Conservation (phyloP, 1,139 yeast species). For the Hanseniaspora uvarum region DNA sequence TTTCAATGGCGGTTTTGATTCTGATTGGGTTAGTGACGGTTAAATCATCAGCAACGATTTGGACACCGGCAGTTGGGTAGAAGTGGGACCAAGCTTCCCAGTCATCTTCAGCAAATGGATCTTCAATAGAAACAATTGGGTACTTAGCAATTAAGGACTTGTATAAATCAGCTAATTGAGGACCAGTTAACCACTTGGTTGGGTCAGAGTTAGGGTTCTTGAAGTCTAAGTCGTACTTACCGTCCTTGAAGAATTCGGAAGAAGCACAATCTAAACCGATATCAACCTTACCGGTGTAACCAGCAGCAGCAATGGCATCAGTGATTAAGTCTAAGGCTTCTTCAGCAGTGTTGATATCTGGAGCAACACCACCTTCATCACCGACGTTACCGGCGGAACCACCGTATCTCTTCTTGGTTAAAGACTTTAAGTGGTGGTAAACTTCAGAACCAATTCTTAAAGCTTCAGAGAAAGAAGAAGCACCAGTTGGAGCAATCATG, state of each 20-base stretch:
- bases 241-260: slow-evolving; percentile 91
- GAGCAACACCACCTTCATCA: slow-evolving; percentile 99
- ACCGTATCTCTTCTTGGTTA: slow-evolving; percentile 88
- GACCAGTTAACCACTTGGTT: slow-evolving; percentile 81
- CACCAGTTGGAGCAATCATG: slow-evolving; percentile 92
- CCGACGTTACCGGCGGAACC: slow-evolving; percentile 97
- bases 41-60: slow-evolving; percentile 93
- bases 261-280: slow-evolving; percentile 95
- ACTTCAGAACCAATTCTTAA: slow-evolving; percentile 93
- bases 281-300: slow-evolving; percentile 80
- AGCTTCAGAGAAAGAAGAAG: slow-evolving; percentile 80
- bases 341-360: slow-evolving; percentile 81
- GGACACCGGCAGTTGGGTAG: slow-evolving; percentile 64
- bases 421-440: slow-evolving; percentile 84
- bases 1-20: slow-evolving; percentile 86
- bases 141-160: slow-evolving; percentile 65
- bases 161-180: slow-evolving; percentile 76
- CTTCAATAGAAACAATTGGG: slow-evolving; percentile 96
- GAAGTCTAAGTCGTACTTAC: slow-evolving; percentile 92
- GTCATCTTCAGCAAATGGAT: slow-evolving; percentile 98
- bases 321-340: slow-evolving; percentile 91
- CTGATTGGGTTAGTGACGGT: slow-evolving; percentile 94
- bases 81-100: slow-evolving; percentile 95
- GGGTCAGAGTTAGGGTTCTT: slow-evolving; percentile 86
- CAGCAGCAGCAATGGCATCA: slow-evolving; percentile 78